Conservation (phyloP, 768 basidiomycete species). For the Agrocybe pediades region DNA sequence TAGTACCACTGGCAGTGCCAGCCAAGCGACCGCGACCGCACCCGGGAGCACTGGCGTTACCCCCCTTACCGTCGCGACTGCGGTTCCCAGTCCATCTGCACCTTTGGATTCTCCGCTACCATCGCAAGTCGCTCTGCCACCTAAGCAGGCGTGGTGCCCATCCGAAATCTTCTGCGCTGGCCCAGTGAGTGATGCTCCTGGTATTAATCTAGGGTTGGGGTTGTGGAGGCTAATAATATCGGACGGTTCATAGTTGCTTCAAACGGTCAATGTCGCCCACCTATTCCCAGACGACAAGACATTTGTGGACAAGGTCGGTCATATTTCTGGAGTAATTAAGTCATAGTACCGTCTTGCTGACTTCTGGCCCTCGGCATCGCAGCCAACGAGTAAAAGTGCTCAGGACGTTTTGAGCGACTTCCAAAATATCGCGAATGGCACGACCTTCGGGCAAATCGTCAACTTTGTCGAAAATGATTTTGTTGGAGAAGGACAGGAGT, state of each 20-base stretch:
- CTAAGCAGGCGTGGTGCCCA: slow-evolving; percentile 75
- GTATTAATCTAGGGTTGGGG: slow-evolving; percentile 4
- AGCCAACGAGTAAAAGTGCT: slow-evolving; percentile 74
- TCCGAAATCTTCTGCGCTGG: slow-evolving; percentile 83
- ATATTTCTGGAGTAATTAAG: no score
- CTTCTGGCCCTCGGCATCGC: no score
- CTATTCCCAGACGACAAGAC: slow-evolving; percentile 84
- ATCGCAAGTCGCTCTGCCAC: slow-evolving; percentile 65
- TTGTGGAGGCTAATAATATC: not conserved
- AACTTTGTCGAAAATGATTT: slow-evolving; percentile 77
- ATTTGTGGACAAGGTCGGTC: slow-evolving; percentile 70
- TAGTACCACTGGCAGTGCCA: no score
- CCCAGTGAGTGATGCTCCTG: slow-evolving; percentile 46
- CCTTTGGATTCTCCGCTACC: slow-evolving; percentile 56
- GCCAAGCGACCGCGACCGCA: slow-evolving; percentile 13
- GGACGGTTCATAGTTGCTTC: slow-evolving; percentile 62
- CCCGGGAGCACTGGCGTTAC: slow-evolving; percentile 19
- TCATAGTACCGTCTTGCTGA: no score
- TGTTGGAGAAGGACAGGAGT: slow-evolving; percentile 82
- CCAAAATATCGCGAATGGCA: slow-evolving; percentile 41
- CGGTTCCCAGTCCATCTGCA: slow-evolving; percentile 64
- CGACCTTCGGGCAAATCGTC: slow-evolving; percentile 67
- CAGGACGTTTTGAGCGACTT: slow-evolving; percentile 76
- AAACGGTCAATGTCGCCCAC: slow-evolving; percentile 81
- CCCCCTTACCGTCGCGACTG: slow-evolving; percentile 54